Evolutionary conservation across 108 stramenopile genomes (phyloP).

Genomic region (Ochromonas danica): DNA sequence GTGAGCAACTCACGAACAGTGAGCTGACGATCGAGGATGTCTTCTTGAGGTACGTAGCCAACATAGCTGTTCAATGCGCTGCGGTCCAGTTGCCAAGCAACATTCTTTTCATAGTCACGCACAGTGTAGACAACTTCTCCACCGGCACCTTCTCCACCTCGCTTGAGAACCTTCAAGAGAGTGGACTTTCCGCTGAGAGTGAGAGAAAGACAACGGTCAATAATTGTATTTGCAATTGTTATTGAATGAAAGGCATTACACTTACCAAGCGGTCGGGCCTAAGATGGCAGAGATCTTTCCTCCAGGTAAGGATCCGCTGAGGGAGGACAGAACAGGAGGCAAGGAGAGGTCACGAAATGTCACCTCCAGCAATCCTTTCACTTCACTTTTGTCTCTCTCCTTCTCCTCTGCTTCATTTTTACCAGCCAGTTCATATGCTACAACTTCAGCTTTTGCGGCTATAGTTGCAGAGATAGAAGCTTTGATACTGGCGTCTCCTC

Average conservation of each 20-base stretch:
- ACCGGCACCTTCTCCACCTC: too few species aligned
- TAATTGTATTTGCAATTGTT: neutral
- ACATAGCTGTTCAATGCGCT: neutral
- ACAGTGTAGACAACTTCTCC: neutral
- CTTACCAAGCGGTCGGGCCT: neutral
- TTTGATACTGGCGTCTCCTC: neutral
- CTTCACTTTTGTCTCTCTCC: neutral
- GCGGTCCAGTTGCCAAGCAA: too few species aligned
- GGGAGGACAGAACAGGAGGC: neutral
- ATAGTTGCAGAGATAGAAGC: too few species aligned
- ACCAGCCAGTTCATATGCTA: neutral
- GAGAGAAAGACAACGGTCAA: neutral
- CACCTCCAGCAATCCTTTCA: neutral
- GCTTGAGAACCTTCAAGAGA: neutral
- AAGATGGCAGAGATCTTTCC: neutral
- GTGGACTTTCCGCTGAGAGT: neutral
- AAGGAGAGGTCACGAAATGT: neutral
- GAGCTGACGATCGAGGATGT: constrained; percentile 45
- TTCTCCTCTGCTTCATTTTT: neutral
- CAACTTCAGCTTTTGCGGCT: neutral
- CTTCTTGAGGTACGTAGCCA: constrained; percentile 52
- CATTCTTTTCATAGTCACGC: neutral
- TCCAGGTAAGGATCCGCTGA: neutral
- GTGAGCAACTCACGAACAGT: constrained; percentile 43
- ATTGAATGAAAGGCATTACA: neutral